A percentile compares a stretch with the other conserved stretches of the same genome.
These are phyloP conservation scores for Pseudogymnoascus sp. DNA, from an alignment of 2,329 filamentous ascomycete species.

Conservation along the genomic window DNA sequence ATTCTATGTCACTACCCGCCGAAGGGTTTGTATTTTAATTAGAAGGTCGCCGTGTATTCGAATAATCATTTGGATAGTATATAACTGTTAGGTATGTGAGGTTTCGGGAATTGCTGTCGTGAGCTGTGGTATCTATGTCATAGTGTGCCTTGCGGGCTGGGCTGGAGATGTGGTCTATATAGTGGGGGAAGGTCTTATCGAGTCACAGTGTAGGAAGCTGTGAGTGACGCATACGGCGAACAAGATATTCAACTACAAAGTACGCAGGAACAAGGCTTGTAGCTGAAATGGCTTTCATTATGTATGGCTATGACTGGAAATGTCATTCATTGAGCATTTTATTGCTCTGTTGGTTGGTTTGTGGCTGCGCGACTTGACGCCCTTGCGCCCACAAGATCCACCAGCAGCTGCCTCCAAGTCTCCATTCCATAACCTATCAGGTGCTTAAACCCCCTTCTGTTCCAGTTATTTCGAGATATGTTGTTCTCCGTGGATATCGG, in stretches of 20 bases:
- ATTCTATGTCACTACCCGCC: neutral
- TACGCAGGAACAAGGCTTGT: neutral
- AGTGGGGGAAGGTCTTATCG: conserved; percentile 4
- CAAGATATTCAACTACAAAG: neutral
- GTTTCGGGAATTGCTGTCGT: neutral
- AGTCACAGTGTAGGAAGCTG: neutral
- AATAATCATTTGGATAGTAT: conserved; percentile 12
- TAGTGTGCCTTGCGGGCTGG: neutral
- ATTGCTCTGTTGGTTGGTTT: conserved; percentile 7
- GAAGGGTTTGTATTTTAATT: conserved; percentile 3
- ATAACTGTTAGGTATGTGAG: neutral
- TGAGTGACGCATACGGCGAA: neutral
- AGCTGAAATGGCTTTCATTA: conserved; percentile 1
- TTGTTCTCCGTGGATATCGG: neutral
- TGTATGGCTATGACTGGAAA: conserved; percentile 2
- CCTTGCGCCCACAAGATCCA: neutral
- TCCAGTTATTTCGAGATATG: conserved; percentile 5
- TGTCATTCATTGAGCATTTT: conserved; percentile 6
- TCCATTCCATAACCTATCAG: neutral
- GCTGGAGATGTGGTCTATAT: conserved; percentile 5
- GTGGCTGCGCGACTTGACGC: neutral
- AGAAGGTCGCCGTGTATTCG: conserved; percentile 10
- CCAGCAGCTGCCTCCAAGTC: neutral
- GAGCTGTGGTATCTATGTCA: conserved; percentile 1
- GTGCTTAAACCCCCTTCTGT: neutral